These are phyloP conservation scores for Sordaria brevicollis DNA, from an alignment of 495 filamentous ascomycete species.

Conservation along the genomic window DNA sequence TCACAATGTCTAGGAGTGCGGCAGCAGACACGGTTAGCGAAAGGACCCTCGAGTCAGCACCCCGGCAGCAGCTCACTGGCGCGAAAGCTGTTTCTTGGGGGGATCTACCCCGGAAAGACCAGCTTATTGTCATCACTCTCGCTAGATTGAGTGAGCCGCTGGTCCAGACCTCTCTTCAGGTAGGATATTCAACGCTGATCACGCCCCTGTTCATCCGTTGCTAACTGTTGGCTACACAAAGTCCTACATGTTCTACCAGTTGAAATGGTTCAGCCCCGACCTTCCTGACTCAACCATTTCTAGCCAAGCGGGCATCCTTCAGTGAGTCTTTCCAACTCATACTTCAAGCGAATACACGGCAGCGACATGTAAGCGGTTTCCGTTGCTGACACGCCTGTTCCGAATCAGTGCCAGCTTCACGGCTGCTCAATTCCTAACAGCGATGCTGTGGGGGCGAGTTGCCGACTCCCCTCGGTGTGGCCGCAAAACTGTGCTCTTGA, in stretches of 20 bases:
- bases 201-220: background rate
- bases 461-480: constrained; percentile 63
- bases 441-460: constrained; percentile 72
- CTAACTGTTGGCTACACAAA: constrained; percentile 1
- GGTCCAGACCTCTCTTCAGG: constrained; percentile 64
- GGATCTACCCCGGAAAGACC: constrained; percentile 61
- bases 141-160: constrained; percentile 71
- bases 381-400: background rate
- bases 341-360: background rate
- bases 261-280: constrained; percentile 57
- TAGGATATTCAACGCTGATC: constrained; percentile 7
- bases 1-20: background rate
- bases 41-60: background rate
- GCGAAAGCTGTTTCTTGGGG: constrained; percentile 47
- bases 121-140: constrained; percentile 63
- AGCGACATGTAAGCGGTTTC: background rate
- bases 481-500: constrained; percentile 65
- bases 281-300: constrained; percentile 61
- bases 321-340: constrained; percentile 16
- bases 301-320: constrained; percentile 66
- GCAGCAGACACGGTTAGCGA: background rate
- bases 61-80: background rate
- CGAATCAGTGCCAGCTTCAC: constrained; percentile 53
- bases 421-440: constrained; percentile 72
- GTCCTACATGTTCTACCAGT: constrained; percentile 72